Evolutionary conservation across 257 asterid genomes (phyloP), one percentile per base, ranked within the genome.

Genomic region (Cinchona pubescens): DNA sequence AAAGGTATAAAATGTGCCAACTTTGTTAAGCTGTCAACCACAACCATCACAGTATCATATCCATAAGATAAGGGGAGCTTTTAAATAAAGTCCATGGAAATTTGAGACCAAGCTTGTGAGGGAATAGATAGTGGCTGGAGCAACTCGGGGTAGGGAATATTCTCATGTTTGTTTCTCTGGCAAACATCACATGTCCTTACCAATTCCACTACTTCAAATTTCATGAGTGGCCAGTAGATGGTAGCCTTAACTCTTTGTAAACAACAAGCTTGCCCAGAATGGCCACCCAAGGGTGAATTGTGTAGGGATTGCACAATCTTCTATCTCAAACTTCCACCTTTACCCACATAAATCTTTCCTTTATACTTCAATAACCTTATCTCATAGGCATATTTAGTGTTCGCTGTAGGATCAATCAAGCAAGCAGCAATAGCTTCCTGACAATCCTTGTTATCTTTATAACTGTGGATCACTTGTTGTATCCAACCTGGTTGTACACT

Each of bases 211-310:
- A 49, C 58, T 2, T 49, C 58, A 0, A 0, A 0, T 4, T 46
- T 46, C 3, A 49, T 16, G n/a, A 0, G 1, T 2, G 25, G 58
- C 58, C 25, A 16, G 3, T 46, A 43, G 48, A 43, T 5, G 1
- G 15, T 13, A 13, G 55, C 19, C 6, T 48, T 48, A 16, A 16
- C 25, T 19, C 10, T 49, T 4, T 16, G 5, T 16, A n/a, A n/a
- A 49, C 23, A 49, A 0, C 23, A 7, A 0, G 0, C 18, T 18
- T 49, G 6, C 7, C 23, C 58, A 1, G 25, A 49, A 10, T 49
- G 58, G 0, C n/a, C 58, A 0, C n/a, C n/a, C 3, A 49, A 0
- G 1, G n/a, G 11, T 0, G 58, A 3, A 0, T 0, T 0, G 18
- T 49, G 58, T 7, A 49, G 2, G 6, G 21, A 1, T 9, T 13